Evolutionary conservation across 192 early-diverging fungal species (phyloP).

Genomic region (Chytriomyces confervae): DNA sequence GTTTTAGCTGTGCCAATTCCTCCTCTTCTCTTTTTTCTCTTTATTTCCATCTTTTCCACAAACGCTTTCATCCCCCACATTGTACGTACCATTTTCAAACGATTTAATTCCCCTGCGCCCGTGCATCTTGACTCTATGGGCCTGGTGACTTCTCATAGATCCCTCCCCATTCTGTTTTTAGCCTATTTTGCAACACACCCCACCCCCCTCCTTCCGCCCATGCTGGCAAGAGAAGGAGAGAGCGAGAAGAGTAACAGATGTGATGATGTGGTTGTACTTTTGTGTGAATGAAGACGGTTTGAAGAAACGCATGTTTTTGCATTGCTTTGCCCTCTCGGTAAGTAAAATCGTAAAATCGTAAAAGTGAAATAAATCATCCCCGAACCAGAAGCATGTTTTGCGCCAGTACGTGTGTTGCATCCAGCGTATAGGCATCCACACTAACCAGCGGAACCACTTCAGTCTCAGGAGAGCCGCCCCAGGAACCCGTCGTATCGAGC

Average conservation of each 20-base stretch:
- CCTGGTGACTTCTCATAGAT: too few relatives aligned
- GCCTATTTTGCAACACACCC: too few relatives aligned
- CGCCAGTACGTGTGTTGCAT: neutral
- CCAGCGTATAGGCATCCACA: neutral
- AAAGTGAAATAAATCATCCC: neutral
- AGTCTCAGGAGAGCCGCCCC: conserved; percentile 92
- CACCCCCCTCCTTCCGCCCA: too few relatives aligned
- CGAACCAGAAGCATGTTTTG: neutral
- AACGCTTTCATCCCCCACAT: too few relatives aligned
- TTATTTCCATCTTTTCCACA: too few relatives aligned
- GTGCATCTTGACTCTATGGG: too few relatives aligned
- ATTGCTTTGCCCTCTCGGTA: neutral
- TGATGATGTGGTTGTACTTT: neutral
- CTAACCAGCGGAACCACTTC: conserved; percentile 13
- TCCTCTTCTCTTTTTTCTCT: neutral
- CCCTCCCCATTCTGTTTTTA: too few relatives aligned
- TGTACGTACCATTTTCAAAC: too few relatives aligned
- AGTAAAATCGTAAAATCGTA: neutral
- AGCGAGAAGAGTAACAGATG: too few relatives aligned
- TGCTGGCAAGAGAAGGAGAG: too few relatives aligned
- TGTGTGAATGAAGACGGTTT: neutral
- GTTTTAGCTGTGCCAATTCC: neutral
- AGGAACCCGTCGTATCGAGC: conserved; percentile 85
- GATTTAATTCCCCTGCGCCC: too few relatives aligned
- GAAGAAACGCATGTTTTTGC: conserved; percentile 3